Conservation (phyloP, 768 basidiomycete genomes). For the Suillus weaverae region DNA sequence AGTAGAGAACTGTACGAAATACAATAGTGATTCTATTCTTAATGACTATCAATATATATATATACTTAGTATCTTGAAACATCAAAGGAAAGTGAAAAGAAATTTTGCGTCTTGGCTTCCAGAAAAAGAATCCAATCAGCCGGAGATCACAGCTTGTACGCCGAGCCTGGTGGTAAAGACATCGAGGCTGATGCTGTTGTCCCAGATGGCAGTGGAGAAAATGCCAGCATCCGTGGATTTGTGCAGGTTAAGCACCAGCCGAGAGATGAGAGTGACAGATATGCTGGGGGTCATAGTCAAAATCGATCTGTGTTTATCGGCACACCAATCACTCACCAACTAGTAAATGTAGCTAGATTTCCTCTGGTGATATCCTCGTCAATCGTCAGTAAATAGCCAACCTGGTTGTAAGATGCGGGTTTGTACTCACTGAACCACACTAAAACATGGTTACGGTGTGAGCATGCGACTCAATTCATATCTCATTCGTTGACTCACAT, state of each 20-base stretch:
- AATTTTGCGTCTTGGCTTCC: not conserved
- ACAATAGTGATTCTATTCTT: not conserved
- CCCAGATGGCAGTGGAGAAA: not conserved
- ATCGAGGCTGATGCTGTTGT: not conserved
- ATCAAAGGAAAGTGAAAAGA: not conserved
- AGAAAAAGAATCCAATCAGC: not conserved
- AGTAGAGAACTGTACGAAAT: not conserved
- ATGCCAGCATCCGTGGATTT: slow-evolving; percentile 29
- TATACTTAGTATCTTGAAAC: not conserved
- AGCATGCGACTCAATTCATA: not conserved
- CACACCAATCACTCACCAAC: slow-evolving; percentile 36
- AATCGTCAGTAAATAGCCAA: slow-evolving; percentile 1
- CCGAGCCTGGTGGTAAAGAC: not conserved
- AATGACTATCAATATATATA: not conserved
- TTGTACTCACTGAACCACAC: not conserved
- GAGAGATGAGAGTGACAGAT: slow-evolving; percentile 53
- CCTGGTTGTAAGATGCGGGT: not conserved
- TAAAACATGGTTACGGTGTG: not conserved
- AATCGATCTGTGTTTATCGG: not conserved
- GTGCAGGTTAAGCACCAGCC: slow-evolving; percentile 57
- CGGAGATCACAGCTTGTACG: not conserved
- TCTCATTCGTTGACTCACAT: not conserved
- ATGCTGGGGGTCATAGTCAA: slow-evolving; percentile 31
- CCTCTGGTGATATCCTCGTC: slow-evolving; percentile 45
- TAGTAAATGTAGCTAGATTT: slow-evolving; percentile 50